Evolutionary conservation across 23 red algal species (phyloP), one percentile per base, ranked within the genome.

Genomic region (Cyanidiococcus yangmingshanensis): DNA sequence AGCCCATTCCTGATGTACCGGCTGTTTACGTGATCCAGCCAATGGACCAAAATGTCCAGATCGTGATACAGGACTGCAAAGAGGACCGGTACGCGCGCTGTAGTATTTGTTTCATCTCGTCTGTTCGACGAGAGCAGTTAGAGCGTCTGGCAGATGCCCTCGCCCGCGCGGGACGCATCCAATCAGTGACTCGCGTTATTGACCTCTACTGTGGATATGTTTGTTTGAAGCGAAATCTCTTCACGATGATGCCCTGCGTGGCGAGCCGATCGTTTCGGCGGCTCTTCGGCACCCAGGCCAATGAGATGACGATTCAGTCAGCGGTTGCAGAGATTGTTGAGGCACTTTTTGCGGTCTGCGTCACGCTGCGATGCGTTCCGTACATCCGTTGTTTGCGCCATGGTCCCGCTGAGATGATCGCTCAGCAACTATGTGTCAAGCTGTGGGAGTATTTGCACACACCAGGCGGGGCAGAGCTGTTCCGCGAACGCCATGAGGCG

Each of bases 1-100:
- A 98, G 41, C 74, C 84, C 2, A 91, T 98, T 35, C 94, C 88
- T 16, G 94, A 98, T 57, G 94, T 98, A 34, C 94, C 94, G 2
- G 94, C 94, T 12, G 94, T 98, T 21, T 98, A 98, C 76, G 63
- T 98, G 59, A 58, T 91, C 0, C 68, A 76, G 39, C 84, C 94
- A 0, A 91, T 85, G 74, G 68, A 77, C 33, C 80, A 89, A 32
- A 91, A 91, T 58, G 59, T 98, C 37, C 36, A 41, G 36, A 58
- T 79, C 30, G 75, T 98, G n/a, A 77, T 59, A 7, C 57, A 34
- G 45, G 94, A 98, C 75, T 82, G 77, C 0, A 59, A 68, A 17
- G 79, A 39, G 24, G 81, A 75, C 27, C 82, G 86, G 29, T 98
- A 98, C 82, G 85, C 82, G 18, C 57, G 41, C 37, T 77, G 82